Conservation (phyloP, 202 grass and related monocot genomes). For the Carex arenaria region DNA sequence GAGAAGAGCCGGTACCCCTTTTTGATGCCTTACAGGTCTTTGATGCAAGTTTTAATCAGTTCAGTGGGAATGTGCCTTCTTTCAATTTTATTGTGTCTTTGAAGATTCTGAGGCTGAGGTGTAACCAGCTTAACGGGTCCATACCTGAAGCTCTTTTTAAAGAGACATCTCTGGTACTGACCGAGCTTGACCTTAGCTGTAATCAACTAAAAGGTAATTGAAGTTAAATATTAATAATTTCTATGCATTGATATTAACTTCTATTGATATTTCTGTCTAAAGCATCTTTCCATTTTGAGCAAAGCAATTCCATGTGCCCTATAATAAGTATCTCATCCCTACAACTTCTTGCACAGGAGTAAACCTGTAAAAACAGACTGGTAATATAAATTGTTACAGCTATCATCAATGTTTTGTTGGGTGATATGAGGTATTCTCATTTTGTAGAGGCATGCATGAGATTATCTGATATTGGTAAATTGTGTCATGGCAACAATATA, state of each 20-base stretch:
- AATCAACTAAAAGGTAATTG: constrained; percentile 76
- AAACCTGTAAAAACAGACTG: neutral
- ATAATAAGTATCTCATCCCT: neutral
- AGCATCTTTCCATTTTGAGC: constrained; percentile 17
- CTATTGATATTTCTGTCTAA: neutral
- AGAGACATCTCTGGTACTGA: constrained; percentile 76
- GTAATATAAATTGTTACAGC: neutral
- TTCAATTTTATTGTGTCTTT: constrained; percentile 88
- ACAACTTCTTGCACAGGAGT: neutral
- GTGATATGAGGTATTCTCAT: neutral
- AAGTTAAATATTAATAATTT: neutral
- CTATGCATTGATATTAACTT: neutral
- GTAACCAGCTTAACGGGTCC: constrained; percentile 70
- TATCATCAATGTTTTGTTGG: neutral
- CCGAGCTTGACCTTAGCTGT: constrained; percentile 81
- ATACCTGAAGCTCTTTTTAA: constrained; percentile 72
- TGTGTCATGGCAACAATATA: neutral
- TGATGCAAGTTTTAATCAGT: constrained; percentile 73
- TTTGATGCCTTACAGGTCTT: constrained; percentile 84
- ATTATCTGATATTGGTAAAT: neutral
- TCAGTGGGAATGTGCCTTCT: constrained; percentile 56
- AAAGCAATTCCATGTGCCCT: constrained; percentile 1
- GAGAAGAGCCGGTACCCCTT: constrained; percentile 49
- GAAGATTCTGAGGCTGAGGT: constrained; percentile 59
- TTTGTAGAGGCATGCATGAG: neutral